phyloP scores from a whole-genome alignment of 2,329 filamentous ascomycete genomes.

The Monilinia fructigena region DNA sequence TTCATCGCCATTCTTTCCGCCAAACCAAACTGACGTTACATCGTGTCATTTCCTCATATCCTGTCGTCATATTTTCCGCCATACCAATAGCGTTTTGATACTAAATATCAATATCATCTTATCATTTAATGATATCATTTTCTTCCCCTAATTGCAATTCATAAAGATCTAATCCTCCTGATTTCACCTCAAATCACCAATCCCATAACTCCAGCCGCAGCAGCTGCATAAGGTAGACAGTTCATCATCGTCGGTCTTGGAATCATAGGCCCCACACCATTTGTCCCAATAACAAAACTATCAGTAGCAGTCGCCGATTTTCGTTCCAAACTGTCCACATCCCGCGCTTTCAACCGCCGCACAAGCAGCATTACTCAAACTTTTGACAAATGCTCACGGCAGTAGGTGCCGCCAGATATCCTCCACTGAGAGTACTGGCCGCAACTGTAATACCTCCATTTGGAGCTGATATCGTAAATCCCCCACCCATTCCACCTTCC shows the following conservation, averaged over 20 bases:
- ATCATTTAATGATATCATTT: background rate
- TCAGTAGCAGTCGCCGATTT: conserved; percentile 8
- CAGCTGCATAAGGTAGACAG: conserved; percentile 18
- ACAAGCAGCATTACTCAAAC: conserved; percentile 54
- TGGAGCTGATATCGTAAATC: conserved; percentile 57
- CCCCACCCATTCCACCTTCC: conserved; percentile 45
- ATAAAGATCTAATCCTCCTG: background rate
- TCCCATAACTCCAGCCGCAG: conserved; percentile 17
- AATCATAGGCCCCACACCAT: conserved; percentile 14
- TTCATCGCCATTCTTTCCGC: background rate
- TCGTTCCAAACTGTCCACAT: conserved; percentile 37
- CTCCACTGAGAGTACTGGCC: conserved; percentile 36
- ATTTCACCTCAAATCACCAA: conserved; percentile 10
- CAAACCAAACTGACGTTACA: background rate
- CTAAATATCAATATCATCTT: background rate
- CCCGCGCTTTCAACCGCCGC: conserved; percentile 37
- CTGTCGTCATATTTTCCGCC: background rate
- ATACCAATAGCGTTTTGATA: background rate
- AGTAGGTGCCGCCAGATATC: conserved; percentile 45
- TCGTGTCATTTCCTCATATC: background rate
- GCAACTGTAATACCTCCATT: conserved; percentile 53
- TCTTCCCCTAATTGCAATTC: background rate
- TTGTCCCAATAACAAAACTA: conserved; percentile 15
- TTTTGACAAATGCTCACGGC: conserved; percentile 58
- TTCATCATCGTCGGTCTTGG: conserved; percentile 20